phyloP scores from a whole-genome alignment of 257 asterid genomes.

The Plantago ovata region DNA sequence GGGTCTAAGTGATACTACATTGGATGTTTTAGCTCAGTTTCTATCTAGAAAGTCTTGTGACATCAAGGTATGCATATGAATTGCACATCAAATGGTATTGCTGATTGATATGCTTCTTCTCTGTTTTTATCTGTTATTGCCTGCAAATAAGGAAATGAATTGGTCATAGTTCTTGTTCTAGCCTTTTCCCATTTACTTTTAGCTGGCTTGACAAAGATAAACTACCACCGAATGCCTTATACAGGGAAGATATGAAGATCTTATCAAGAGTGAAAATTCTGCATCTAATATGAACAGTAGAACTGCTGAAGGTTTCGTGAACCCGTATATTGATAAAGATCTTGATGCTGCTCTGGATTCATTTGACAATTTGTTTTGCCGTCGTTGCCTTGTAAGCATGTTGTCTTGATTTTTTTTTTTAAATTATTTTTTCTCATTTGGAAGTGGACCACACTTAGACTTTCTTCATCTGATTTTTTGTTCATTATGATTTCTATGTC shows the following conservation, averaged over 20 bases:
- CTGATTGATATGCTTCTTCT: neutral
- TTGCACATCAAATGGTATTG: neutral
- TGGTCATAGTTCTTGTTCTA: constrained; percentile 41
- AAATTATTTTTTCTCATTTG: neutral
- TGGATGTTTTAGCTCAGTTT: constrained; percentile 39
- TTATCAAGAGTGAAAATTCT: constrained; percentile 38
- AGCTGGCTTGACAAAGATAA: constrained; percentile 60
- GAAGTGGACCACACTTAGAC: neutral
- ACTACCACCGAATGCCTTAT: constrained; percentile 62
- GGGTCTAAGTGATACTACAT: constrained; percentile 38
- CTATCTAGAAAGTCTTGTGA: constrained; percentile 45
- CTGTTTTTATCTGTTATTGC: constrained; percentile 14
- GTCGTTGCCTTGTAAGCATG: constrained; percentile 83
- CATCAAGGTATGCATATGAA: constrained; percentile 38
- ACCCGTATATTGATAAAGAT: constrained; percentile 76
- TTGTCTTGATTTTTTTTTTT: constrained; percentile 1
- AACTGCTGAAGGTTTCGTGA: constrained; percentile 47
- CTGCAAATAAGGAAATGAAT: constrained; percentile 28
- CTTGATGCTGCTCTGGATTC: constrained; percentile 94
- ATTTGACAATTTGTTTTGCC: constrained; percentile 90
- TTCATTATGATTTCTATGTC: constrained; percentile 6
- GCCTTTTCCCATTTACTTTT: constrained; percentile 53
- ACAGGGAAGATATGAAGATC: constrained; percentile 94
- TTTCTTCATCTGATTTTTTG: neutral
- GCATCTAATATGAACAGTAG: constrained; percentile 35